Evolutionary conservation across 2,329 filamentous ascomycete species (phyloP).

Genomic region (Coniochaeta pulveracea): DNA sequence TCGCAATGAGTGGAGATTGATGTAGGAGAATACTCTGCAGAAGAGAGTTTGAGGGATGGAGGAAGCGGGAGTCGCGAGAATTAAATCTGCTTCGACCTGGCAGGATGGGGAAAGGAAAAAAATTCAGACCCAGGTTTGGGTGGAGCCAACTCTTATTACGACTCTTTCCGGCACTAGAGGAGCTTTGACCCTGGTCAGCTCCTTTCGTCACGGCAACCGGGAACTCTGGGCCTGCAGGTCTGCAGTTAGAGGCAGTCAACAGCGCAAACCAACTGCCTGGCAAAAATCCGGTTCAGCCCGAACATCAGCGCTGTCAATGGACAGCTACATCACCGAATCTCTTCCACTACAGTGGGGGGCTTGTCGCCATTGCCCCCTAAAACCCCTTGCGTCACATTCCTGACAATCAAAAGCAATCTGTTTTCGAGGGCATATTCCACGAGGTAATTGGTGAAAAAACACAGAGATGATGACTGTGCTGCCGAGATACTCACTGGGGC

Average conservation of each 20-base stretch:
- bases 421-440: too few species aligned
- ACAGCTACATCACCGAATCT: too few species aligned
- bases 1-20: slow-evolving; percentile 50
- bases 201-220: slow-evolving; percentile 6
- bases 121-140: slow-evolving; percentile 37
- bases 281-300: slow-evolving; percentile 4
- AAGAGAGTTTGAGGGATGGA: slow-evolving; percentile 21
- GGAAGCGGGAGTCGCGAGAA: slow-evolving; percentile 22
- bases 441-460: too few species aligned
- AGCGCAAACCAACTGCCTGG: too few species aligned
- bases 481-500: too few species aligned
- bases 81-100: slow-evolving; percentile 31
- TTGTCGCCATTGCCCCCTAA: too few species aligned
- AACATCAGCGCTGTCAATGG: too few species aligned
- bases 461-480: too few species aligned
- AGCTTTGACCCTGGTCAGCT: neutral
- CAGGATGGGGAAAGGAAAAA: slow-evolving; percentile 36
- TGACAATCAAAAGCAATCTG: too few species aligned
- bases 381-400: too few species aligned
- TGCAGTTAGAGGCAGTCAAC: slow-evolving; percentile 2
- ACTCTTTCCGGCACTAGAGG: slow-evolving; percentile 34
- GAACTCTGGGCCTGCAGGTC: too few species aligned
- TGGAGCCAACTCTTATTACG: slow-evolving; percentile 39
- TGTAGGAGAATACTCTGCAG: slow-evolving; percentile 22
- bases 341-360: too few species aligned